Conservation (phyloP, 768 basidiomycete genomes). For the Tylopilus plumbeoviolaceoides region DNA sequence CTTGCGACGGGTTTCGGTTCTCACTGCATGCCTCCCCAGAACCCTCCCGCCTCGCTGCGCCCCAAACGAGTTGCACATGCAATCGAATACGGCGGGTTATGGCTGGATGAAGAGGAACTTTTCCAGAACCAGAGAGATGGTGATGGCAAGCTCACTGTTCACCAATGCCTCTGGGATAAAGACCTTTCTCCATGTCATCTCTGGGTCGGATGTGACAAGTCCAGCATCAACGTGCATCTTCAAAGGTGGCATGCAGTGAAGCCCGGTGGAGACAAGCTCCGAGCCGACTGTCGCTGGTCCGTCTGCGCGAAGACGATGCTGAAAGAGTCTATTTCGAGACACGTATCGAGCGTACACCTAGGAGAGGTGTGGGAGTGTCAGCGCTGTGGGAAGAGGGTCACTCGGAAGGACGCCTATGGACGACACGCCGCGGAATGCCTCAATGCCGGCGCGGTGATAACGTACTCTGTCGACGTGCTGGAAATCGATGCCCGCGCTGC, state of each 20-base stretch:
- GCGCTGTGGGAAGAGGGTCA: conserved; percentile 9
- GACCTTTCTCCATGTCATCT: conserved; percentile 7
- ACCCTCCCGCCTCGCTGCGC: not conserved
- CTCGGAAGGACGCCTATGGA: conserved; percentile 6
- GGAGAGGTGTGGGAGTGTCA: conserved; percentile 13
- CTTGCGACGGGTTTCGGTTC: too few relatives aligned
- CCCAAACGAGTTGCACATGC: not conserved
- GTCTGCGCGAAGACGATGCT: conserved; percentile 10
- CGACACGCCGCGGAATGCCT: conserved; percentile 5
- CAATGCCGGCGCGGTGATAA: conserved; percentile 6
- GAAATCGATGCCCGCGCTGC: conserved; percentile 3
- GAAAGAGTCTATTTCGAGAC: conserved; percentile 22
- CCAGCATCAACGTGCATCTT: conserved; percentile 12
- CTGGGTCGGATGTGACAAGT: conserved; percentile 17
- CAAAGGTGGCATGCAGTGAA: conserved; percentile 15
- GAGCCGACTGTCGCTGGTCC: conserved; percentile 6
- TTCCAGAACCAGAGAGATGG: not conserved
- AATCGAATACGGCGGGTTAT: conserved; percentile 5
- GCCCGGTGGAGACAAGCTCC: conserved; percentile 6
- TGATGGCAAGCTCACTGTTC: conserved; percentile 1
- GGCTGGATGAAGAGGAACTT: conserved; percentile 14
- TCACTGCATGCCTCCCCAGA: not conserved
- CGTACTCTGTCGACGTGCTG: conserved; percentile 6
- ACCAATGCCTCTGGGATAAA: conserved; percentile 13
- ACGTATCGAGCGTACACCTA: conserved; percentile 13